Evolutionary conservation across 345 rosid species (phyloP).

Genomic region (Citrus trifoliata): DNA sequence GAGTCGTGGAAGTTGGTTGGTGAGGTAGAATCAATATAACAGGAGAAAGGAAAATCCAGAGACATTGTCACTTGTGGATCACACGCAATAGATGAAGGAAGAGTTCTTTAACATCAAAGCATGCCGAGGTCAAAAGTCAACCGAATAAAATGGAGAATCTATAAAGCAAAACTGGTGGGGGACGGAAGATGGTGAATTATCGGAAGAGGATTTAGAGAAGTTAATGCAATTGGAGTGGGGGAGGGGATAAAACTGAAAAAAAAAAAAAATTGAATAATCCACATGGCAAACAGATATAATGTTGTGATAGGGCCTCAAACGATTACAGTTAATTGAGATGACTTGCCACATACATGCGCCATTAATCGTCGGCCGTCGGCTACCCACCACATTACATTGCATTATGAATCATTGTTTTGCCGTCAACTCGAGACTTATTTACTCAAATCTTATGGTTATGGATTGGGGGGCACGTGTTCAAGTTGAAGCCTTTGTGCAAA

Average conservation of each 20-base stretch:
- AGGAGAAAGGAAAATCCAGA: background rate
- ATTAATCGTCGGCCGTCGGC: background rate
- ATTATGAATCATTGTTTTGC: no score
- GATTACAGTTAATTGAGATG: background rate
- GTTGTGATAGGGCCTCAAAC: background rate
- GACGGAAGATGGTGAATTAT: background rate
- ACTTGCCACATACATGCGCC: background rate
- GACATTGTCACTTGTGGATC: background rate
- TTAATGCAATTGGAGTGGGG: no score
- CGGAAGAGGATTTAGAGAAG: background rate
- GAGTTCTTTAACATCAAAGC: background rate
- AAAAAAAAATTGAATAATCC: no score
- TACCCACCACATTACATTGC: background rate
- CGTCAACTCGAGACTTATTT: background rate
- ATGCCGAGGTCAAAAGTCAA: background rate
- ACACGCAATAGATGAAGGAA: background rate
- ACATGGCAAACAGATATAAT: no score
- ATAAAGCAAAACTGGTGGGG: background rate
- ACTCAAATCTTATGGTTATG: background rate
- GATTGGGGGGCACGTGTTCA: background rate
- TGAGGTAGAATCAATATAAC: background rate
- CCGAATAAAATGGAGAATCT: background rate
- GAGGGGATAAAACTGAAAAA: no score
- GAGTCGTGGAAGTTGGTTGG: background rate
- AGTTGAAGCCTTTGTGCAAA: background rate